A percentile compares a stretch with the other conserved stretches of the same genome.
Conservation (phyloP, 495 filamentous ascomycete genomes). For the Penicillium silybi region DNA sequence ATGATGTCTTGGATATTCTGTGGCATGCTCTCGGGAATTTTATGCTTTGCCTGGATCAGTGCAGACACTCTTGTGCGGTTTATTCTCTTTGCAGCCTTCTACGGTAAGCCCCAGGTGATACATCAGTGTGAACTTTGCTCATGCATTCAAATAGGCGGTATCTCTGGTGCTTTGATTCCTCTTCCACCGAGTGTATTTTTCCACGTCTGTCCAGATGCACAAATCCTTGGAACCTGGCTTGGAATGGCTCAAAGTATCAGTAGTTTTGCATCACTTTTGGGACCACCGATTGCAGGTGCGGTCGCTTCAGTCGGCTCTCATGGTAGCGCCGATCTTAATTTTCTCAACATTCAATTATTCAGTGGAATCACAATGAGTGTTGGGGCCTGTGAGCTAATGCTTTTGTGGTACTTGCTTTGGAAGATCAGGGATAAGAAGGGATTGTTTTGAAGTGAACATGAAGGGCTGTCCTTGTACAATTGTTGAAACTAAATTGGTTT, state of each 20-base stretch:
- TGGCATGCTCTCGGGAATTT: slow-evolving; percentile 17
- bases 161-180: slow-evolving; percentile 63
- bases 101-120: slow-evolving; percentile 27
- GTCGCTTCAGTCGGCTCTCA: slow-evolving; percentile 25
- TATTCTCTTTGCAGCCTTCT: slow-evolving; percentile 58
- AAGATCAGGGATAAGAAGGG: slow-evolving; percentile 20
- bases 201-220: slow-evolving; percentile 58
- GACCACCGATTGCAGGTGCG: slow-evolving; percentile 63
- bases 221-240: slow-evolving; percentile 59
- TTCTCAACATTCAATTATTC: slow-evolving; percentile 22
- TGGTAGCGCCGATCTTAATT: slow-evolving; percentile 22
- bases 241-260: slow-evolving; percentile 71
- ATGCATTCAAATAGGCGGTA: slow-evolving; percentile 38
- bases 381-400: slow-evolving; percentile 12
- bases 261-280: slow-evolving; percentile 62
- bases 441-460: slow-evolving; percentile 7
- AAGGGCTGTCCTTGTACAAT: too few relatives aligned
- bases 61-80: slow-evolving; percentile 49
- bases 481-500: too few relatives aligned
- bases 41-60: slow-evolving; percentile 51
- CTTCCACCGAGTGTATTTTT: slow-evolving; percentile 57
- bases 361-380: slow-evolving; percentile 20
- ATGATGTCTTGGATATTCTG: slow-evolving; percentile 25
- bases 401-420: slow-evolving; percentile 20
- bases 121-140: not conserved